Base-by-base conservation (phyloP, 331 rosid genomes). In the Stylosanthes scabra region DNA sequence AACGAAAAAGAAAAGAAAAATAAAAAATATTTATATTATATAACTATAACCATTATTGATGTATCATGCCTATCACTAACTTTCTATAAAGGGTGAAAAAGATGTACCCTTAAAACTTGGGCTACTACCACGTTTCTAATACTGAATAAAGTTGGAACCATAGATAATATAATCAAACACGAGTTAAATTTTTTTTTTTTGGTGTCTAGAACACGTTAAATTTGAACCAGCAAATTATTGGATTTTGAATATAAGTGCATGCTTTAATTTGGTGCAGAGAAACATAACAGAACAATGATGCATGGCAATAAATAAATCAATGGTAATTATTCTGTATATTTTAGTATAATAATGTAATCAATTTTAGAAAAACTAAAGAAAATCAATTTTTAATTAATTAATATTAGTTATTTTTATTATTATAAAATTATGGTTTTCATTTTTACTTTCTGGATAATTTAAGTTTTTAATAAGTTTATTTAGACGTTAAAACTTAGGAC, bases 21-120 rank as follows among this genome's bases (percentile, higher is more conserved):
- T 10, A 14, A 55, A 1, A 25, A 49, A 44, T 16, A 15, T 34
- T 34, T 34, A 34, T 34, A 6, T 34, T 3, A 34, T 34, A 34
- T 34, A 6, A 34, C 6, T 34, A 34, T 34, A 6, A 34, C 6
- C 39, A 34, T 34, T 25, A 34, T 34, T 25, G 41, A 49, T 72
- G 63, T 5, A 52, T 52, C 46, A 9, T 59, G 47, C 39, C 70
- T 15, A 72, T 47, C 27, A 61, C 73, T 57, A 9, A 12, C 16
- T 28, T 49, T 46, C 37, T 58, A 13, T 5, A 1, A 55, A 70
- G 44, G 60, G 63, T 31, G 72, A 77, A 52, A 69, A 65, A 3
- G 65, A 51, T n/a, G 16, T 41, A 34, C 13, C 42, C 45, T 27
- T 27, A 34, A 52, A 7, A 12, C 42, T 49, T 49, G 61, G 50